Evolutionary conservation across 805 yeast species (phyloP).

Genomic region (Candida insectalens): DNA sequence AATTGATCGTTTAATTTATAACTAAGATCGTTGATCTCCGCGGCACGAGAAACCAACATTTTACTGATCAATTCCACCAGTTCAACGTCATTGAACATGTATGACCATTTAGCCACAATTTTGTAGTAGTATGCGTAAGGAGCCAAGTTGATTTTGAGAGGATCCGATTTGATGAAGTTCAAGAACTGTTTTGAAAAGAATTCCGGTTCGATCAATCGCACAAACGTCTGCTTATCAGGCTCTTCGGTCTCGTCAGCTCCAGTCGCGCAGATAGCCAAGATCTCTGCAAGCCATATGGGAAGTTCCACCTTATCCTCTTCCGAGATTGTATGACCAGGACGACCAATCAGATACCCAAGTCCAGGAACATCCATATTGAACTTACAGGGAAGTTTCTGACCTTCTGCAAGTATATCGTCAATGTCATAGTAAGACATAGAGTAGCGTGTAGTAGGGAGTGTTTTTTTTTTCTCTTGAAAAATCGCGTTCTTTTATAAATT

Average conservation of each 20-base stretch:
- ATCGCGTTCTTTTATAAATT: not conserved
- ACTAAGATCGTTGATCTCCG: constrained; percentile 61
- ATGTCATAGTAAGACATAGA: constrained; percentile 52
- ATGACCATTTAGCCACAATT: constrained; percentile 69
- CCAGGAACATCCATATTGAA: constrained; percentile 77
- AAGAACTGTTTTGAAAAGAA: constrained; percentile 54
- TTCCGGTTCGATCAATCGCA: constrained; percentile 64
- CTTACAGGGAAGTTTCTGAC: constrained; percentile 59
- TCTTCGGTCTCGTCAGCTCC: constrained; percentile 18
- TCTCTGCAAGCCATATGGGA: constrained; percentile 84
- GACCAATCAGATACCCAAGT: constrained; percentile 77
- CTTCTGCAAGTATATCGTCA: constrained; percentile 61
- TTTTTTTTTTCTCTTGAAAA: not conserved
- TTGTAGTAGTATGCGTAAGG: constrained; percentile 39
- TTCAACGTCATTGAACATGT: constrained; percentile 56
- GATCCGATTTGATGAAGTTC: constrained; percentile 71
- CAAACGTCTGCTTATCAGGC: constrained; percentile 37
- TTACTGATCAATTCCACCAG: constrained; percentile 36
- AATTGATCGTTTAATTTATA: constrained; percentile 29
- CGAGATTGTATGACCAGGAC: constrained; percentile 52
- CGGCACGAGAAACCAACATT: constrained; percentile 56
- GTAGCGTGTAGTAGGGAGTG: no score
- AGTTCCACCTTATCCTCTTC: constrained; percentile 61
- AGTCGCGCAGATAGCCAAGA: constrained; percentile 47
- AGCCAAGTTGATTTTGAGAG: constrained; percentile 15